Conservation (phyloP, 768 basidiomycete genomes). For the Tulasnella sp. region DNA sequence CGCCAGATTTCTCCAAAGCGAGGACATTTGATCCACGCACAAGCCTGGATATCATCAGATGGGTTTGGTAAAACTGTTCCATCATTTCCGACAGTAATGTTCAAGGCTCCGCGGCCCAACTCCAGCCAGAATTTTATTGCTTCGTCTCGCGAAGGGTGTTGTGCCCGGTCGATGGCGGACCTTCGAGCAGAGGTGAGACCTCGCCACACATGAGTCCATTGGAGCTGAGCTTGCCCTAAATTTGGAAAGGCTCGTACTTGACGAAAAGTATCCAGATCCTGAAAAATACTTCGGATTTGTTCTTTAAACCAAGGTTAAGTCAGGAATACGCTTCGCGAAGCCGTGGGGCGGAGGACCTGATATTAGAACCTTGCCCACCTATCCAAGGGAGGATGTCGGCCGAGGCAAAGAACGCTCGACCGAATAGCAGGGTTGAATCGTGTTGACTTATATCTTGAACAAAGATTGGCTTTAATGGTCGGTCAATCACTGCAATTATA, state of each 20-base stretch:
- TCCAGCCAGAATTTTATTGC: background rate
- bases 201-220: background rate
- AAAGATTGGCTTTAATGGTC: background rate
- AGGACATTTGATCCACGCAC: background rate
- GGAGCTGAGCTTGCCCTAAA: background rate
- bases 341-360: background rate
- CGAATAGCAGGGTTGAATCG: background rate
- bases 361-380: background rate
- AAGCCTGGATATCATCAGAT: background rate
- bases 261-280: background rate
- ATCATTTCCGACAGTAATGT: background rate
- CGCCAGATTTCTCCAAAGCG: background rate
- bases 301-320: background rate
- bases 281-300: background rate
- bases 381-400: background rate
- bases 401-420: background rate
- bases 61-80: background rate
- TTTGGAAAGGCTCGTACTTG: background rate
- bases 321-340: background rate
- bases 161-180: background rate
- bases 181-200: background rate
- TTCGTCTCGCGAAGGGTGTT: background rate
- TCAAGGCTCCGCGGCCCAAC: background rate
- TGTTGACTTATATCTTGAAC: background rate
- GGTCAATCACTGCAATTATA: background rate